Conservation (phyloP, 1,284 basidiomycete species). For the Schizopora paradoxa region DNA sequence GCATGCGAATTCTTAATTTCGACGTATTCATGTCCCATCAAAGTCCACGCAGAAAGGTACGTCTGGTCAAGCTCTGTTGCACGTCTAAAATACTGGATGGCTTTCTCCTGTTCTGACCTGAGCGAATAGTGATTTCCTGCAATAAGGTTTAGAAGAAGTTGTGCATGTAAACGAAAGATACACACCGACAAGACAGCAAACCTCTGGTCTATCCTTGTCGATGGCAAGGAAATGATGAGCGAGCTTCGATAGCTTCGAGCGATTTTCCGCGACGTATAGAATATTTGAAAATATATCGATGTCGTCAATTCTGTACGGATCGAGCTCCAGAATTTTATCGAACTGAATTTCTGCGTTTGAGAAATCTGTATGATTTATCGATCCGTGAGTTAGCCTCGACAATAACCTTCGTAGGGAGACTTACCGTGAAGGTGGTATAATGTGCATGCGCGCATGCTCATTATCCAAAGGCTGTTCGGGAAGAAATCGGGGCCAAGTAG, state of each 20-base stretch:
- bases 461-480: slow-evolving; percentile 80
- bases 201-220: slow-evolving; percentile 89
- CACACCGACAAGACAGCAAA: slow-evolving; percentile 90
- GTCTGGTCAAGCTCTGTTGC: slow-evolving; percentile 92
- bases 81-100: slow-evolving; percentile 91
- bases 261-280: slow-evolving; percentile 90
- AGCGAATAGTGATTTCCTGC: slow-evolving; percentile 95
- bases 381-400: background rate
- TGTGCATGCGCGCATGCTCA: slow-evolving; percentile 81
- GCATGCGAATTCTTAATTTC: slow-evolving; percentile 99
- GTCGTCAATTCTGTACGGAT: slow-evolving; percentile 91
- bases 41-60: slow-evolving; percentile 96
- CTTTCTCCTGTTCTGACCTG: slow-evolving; percentile 90
- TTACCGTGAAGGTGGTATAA: slow-evolving; percentile 85
- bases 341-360: slow-evolving; percentile 80
- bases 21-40: slow-evolving; percentile 98
- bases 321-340: slow-evolving; percentile 71
- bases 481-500: slow-evolving; percentile 71
- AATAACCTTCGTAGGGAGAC: slow-evolving; percentile 21
- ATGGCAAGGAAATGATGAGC: slow-evolving; percentile 87
- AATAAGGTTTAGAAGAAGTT: slow-evolving; percentile 2
- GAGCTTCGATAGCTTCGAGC: slow-evolving; percentile 83
- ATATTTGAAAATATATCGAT: slow-evolving; percentile 98
- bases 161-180: slow-evolving; percentile 15
- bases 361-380: slow-evolving; percentile 56